Base-by-base conservation (phyloP, 108 stramenopile species). In the Hondaea fermentalgiana region DNA sequence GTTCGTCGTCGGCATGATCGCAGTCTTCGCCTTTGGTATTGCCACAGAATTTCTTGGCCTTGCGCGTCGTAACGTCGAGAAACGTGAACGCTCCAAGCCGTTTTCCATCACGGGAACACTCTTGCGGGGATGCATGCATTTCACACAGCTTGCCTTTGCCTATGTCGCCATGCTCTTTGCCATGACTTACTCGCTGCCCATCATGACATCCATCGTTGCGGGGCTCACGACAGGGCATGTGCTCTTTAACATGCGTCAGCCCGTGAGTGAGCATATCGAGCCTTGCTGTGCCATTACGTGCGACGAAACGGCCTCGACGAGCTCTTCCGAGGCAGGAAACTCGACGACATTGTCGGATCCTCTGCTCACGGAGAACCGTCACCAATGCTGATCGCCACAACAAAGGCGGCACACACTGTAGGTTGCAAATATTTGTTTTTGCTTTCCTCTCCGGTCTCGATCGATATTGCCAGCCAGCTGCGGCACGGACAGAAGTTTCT, bases 121-220 rank as follows among this genome's bases (percentile, higher is more conserved):
- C 17, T 8, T 17, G 10, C 64, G 64, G 14, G 64, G 8, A 53
- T 6, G n/a, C 76, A 12, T 83, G 10, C 51, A 83, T 23, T 53
- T 83, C 23, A 45, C 49, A 6, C 76, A 83, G 28, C 49, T 83
- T 35, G 2, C 76, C 6, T 83, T 83, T 23, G 76, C 49, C 6
- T 83, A 83, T 53, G 19, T 83, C 49, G 76, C 76, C 49, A 83
- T 83, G 76, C 76, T 83, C n/a, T 83, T 83, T 17, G 76, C 76
- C 3, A 83, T 83, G 76, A 83, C 76, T 14, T 83, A 83, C 23
- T 83, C 76, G 17, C 8, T 83, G 19, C 51, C 25, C n/a, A 53
- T 83, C 45, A 53, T 83, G 45, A 6, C 49, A 12, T 47, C 76
- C 19, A 83, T 83, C 51, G 76, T 83, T 1, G 12, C 51, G 14